These are phyloP conservation scores for Mallotus japonicus DNA, from an alignment of 441 rosid species.

Conservation along the genomic window DNA sequence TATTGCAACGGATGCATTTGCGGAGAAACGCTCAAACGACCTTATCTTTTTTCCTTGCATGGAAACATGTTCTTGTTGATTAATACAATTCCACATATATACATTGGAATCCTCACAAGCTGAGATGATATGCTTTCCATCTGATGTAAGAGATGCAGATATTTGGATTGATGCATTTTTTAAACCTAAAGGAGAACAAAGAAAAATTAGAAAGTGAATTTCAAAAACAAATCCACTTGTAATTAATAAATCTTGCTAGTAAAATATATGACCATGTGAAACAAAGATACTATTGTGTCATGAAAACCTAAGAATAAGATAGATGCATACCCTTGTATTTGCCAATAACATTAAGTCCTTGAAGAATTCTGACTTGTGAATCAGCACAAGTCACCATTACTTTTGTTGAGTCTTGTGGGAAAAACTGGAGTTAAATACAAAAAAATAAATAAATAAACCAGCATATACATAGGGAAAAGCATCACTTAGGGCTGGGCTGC, in stretches of 20 bases:
- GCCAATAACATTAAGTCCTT: slow-evolving; percentile 62
- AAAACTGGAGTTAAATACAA: slow-evolving; percentile 43
- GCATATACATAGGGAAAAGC: background rate
- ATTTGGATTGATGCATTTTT: slow-evolving; percentile 58
- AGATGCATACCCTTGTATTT: slow-evolving; percentile 64
- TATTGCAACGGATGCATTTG: slow-evolving; percentile 73
- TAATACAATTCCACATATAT: slow-evolving; percentile 67
- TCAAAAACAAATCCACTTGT: background rate
- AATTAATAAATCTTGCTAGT: background rate
- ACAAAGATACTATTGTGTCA: background rate
- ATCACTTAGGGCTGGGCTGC: background rate
- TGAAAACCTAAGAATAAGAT: slow-evolving; percentile 2
- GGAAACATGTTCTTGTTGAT: slow-evolving; percentile 31
- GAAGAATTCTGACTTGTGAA: slow-evolving; percentile 80
- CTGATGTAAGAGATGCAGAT: slow-evolving; percentile 67
- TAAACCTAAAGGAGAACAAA: slow-evolving; percentile 36
- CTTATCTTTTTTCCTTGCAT: slow-evolving; percentile 44
- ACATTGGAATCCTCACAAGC: slow-evolving; percentile 84
- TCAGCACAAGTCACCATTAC: slow-evolving; percentile 87
- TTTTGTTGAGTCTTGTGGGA: slow-evolving; percentile 61
- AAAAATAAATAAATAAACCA: slow-evolving; percentile 16
- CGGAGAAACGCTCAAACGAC: slow-evolving; percentile 73
- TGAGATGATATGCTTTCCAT: slow-evolving; percentile 85
- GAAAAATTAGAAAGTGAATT: slow-evolving; percentile 2
- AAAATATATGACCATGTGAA: background rate